Evolutionary conservation across 2,329 filamentous ascomycete species (phyloP), one percentile per base, ranked within the genome.

Genomic region (Trichoderma sp.): DNA sequence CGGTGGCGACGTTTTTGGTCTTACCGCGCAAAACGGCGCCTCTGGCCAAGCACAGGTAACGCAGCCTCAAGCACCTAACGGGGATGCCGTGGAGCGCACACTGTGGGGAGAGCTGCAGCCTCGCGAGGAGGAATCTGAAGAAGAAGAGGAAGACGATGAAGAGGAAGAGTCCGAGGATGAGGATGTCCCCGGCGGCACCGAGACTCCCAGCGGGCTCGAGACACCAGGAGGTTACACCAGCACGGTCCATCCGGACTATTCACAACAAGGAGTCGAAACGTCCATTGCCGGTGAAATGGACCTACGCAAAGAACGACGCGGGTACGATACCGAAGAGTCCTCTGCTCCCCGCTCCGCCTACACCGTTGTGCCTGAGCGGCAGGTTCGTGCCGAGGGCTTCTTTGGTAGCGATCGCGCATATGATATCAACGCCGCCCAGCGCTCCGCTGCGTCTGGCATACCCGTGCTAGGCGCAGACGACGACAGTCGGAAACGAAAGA

Each of bases 321-420:
- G 94, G 68, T 95, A 90, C 72, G 94, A 98, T 77, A 97, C 95
- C 0, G 95, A 98, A 80, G 94, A 97, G 71, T 86, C 84, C 73
- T 89, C 90, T 0, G 87, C 89, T 47, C 93, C 93, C 8, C 91
- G 93, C 74, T 91, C 91, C 26, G 94, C 96, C 18, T 97, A 96
- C 81, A 94, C 94, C 24, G 91, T 99, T 62, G 88, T 99, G 26
- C 94, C 94, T 12, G 95, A 99, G 83, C 92, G 93, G 72, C 91
- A 95, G 79, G 91, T 95, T 26, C 90, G 92, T 66, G 90, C 93
- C 6, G 92, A 95, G 76, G 96, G 96, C 60, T 98, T 99, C 88
- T 98, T 99, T 80, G 96, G 96, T 76, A 95, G 93, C 77, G 95
- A 98, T 80, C 92, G 94, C 78, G 92, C 92, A 18, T 99, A 99